These are phyloP conservation scores for Capsicum rhomboideum DNA, from an alignment of 257 asterid species.

Conservation along the genomic window DNA sequence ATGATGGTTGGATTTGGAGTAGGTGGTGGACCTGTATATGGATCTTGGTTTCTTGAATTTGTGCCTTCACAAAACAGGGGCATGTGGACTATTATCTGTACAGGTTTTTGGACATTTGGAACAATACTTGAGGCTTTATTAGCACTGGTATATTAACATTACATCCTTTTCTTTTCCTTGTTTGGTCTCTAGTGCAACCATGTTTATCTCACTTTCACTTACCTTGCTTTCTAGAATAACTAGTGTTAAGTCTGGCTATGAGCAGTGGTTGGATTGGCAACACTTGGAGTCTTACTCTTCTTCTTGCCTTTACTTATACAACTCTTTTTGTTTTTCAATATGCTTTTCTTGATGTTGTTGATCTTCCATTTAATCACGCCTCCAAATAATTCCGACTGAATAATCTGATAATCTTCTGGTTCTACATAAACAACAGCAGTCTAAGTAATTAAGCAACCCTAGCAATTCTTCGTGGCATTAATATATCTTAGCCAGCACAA, in stretches of 20 bases:
- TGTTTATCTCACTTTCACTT: no score
- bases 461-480: not conserved
- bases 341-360: not conserved
- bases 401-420: not conserved
- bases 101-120: slow-evolving; percentile 64
- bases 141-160: slow-evolving; percentile 62
- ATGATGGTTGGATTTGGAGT: slow-evolving; percentile 61
- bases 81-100: slow-evolving; percentile 58
- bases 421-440: not conserved
- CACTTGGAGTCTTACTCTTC: no score
- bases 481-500: no score
- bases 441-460: not conserved
- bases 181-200: not conserved
- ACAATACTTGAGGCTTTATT: slow-evolving; percentile 61
- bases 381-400: not conserved
- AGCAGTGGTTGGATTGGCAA: no score
- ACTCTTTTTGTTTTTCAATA: not conserved
- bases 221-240: no score
- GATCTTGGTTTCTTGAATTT: slow-evolving; percentile 83
- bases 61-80: slow-evolving; percentile 58
- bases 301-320: no score
- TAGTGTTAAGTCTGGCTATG: no score
- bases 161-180: not conserved
- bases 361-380: not conserved
- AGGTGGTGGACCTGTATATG: slow-evolving; percentile 77